Base-by-base conservation (phyloP, 108 stramenopile genomes). In the Stephanodiscus triporus region DNA sequence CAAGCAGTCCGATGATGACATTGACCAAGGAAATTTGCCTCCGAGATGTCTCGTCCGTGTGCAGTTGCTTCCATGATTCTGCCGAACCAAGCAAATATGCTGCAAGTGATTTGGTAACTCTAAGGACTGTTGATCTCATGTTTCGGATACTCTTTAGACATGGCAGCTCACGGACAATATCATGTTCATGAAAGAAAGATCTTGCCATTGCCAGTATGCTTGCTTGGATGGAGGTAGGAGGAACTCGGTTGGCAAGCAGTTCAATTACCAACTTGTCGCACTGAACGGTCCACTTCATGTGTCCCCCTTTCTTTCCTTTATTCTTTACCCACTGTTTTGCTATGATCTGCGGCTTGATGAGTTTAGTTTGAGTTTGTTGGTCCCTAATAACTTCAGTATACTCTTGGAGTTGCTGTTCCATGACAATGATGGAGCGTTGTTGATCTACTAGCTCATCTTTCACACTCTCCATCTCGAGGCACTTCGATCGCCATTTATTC, bases 11-110 rank as follows among this genome's bases (percentile, higher is more conserved):
- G 23, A 57, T 38, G 22, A 69, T 23, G 57, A 57, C 22, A 26
- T 73, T 64, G n/a, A 54, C 19, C 8, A 64, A 34, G 26, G 49
- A 37, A 2, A 36, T 64, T 37, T 55, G 63, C 5, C 53, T 49
- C 11, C 63, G 72, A 16, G 9, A 56, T n/a, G 63, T 64, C 23
- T 30, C 42, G 40, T 73, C 72, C 1, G 38, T 42, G 53, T 73
- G 63, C 13, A 64, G 23, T 43, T 64, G 63, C 26, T 63, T 63
- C 63, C 63, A 64, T 29, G 37, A 9, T 2, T 54, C 26, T 13
- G 63, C 63, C 19, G 63, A 56, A 54, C 54, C 72, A 55, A 73
- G 51, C 22, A 37, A 40, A 53, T 64, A 55, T 47, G 72, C 63
- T 16, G 63, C 63, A n/a, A 73, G 11, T 5, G 63, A 32, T 34